Evolutionary conservation across 2,329 filamentous ascomycete genomes (phyloP).

Genomic region (Colletotrichum camelliae): DNA sequence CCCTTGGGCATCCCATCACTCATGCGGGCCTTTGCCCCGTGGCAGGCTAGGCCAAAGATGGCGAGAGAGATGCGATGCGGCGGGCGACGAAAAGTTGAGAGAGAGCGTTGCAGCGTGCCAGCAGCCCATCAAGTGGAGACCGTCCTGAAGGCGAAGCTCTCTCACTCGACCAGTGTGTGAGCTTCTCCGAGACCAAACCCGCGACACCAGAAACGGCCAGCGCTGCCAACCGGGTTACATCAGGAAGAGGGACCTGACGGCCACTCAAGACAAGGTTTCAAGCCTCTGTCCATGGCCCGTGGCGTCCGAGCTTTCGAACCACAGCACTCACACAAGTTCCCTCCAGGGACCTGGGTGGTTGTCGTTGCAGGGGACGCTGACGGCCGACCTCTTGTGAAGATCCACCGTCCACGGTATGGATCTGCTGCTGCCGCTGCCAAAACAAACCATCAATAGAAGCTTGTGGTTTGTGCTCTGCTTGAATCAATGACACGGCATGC

Average conservation of each 20-base stretch:
- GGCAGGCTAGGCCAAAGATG: slow-evolving; percentile 5
- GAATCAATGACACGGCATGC: not conserved
- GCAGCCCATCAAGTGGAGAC: not conserved
- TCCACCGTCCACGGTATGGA: not conserved
- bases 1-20: not conserved
- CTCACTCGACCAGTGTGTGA: not conserved
- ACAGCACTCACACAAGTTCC: slow-evolving; percentile 13
- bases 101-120: not conserved
- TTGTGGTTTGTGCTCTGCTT: slow-evolving; percentile 1
- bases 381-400: not conserved
- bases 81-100: not conserved
- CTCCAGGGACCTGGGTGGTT: slow-evolving; percentile 4
- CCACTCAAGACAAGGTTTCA: slow-evolving; percentile 20
- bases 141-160: slow-evolving; percentile 1
- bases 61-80: not conserved
- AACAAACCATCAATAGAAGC: not conserved
- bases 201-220: slow-evolving; percentile 7
- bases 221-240: slow-evolving; percentile 5
- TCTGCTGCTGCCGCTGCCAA: slow-evolving; percentile 3
- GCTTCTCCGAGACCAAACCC: slow-evolving; percentile 1
- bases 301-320: slow-evolving; percentile 11
- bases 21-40: slow-evolving; percentile 16
- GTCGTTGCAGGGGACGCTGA: not conserved
- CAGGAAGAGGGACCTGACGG: slow-evolving; percentile 17
- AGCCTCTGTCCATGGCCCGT: not conserved